These are phyloP conservation scores for Blastocystis hominis DNA, from an alignment of 352 stramenopile species.

Conservation along the genomic window DNA sequence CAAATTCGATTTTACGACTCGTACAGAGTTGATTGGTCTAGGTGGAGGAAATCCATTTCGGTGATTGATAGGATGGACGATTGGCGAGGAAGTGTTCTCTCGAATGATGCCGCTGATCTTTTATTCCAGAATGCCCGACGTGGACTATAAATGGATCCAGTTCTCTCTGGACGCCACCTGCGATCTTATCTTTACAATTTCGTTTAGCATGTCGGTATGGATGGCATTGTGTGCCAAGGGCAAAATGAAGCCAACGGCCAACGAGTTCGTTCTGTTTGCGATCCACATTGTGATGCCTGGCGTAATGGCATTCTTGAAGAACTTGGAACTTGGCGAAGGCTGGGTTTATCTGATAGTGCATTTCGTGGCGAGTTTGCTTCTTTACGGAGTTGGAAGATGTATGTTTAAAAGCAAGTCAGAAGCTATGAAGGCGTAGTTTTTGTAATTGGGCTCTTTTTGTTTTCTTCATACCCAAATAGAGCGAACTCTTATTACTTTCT, in stretches of 20 bases:
- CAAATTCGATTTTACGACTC: not conserved
- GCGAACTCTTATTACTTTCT: too few species aligned
- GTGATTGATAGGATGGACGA: too few species aligned
- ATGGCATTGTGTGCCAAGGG: not conserved
- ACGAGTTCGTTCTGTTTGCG: not conserved
- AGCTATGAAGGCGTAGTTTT: constrained; percentile 16
- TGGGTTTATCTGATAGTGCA: not conserved
- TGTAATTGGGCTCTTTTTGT: not conserved
- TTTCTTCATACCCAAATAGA: not conserved
- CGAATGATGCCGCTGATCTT: not conserved
- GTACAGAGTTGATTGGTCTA: not conserved
- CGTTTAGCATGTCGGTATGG: not conserved
- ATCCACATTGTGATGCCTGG: not conserved
- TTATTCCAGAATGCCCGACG: not conserved
- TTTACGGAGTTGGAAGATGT: not conserved
- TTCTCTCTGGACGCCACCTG: not conserved
- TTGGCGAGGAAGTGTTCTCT: not conserved
- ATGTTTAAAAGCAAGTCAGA: not conserved
- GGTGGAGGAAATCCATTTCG: too few species aligned
- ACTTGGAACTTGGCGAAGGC: not conserved
- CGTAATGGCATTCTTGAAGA: not conserved
- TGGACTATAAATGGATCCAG: constrained; percentile 27
- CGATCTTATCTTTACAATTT: not conserved
- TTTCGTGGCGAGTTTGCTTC: not conserved
- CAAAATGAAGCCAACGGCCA: not conserved